These are phyloP conservation scores for Prunella vulgaris DNA, from an alignment of 257 asterid genomes.

Conservation along the genomic window DNA sequence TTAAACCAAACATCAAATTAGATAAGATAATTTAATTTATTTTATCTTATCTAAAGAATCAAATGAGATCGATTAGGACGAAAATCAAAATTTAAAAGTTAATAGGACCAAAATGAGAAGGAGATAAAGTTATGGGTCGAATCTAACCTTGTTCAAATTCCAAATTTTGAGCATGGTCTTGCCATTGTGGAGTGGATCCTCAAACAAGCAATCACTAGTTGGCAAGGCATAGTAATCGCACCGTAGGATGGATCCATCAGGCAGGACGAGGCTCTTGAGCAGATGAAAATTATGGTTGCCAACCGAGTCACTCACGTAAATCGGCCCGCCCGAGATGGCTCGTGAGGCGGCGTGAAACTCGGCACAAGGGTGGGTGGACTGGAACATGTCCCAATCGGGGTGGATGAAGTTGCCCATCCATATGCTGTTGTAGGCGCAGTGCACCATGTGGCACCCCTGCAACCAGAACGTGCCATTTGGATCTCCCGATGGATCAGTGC, in stretches of 20 bases:
- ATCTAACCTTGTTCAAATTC: constrained; percentile 66
- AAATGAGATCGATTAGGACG: not conserved
- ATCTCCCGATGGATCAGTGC: constrained; percentile 78
- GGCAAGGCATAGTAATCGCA: constrained; percentile 71
- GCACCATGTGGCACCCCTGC: constrained; percentile 88
- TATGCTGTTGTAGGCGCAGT: constrained; percentile 74
- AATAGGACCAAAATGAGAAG: too few relatives aligned
- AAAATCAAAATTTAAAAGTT: too few relatives aligned
- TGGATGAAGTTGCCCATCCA: constrained; percentile 90
- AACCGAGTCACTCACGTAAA: constrained; percentile 67
- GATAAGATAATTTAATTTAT: too few relatives aligned
- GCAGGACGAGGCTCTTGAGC: constrained; percentile 55
- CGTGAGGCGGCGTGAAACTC: constrained; percentile 79
- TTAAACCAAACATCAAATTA: too few relatives aligned
- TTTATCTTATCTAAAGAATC: too few relatives aligned
- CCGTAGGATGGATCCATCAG: constrained; percentile 68
- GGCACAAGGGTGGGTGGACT: constrained; percentile 76
- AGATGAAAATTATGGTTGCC: constrained; percentile 69
- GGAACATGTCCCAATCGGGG: constrained; percentile 93
- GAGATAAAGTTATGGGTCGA: too few relatives aligned
- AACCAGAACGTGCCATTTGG: constrained; percentile 80
- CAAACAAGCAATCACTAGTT: constrained; percentile 70
- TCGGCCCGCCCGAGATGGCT: constrained; percentile 81
- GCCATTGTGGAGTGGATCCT: constrained; percentile 81
- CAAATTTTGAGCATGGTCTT: constrained; percentile 82